These are phyloP conservation scores for Cnidoscolus chayamansa DNA, from an alignment of 441 rosid species.

Conservation along the genomic window DNA sequence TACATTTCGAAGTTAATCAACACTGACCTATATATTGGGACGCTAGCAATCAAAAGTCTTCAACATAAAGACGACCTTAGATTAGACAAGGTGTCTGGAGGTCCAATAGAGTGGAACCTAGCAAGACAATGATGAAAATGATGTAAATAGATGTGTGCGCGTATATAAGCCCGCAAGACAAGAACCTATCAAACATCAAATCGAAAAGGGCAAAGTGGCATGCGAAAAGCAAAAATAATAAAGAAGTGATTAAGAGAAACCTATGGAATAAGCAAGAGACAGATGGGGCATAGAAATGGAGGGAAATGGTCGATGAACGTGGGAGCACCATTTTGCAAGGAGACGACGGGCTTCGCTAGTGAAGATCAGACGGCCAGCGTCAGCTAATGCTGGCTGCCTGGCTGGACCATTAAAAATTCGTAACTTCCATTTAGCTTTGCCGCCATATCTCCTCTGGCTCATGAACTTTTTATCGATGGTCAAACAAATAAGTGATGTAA, in stretches of 20 bases:
- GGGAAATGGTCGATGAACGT: neutral
- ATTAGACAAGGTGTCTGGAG: neutral
- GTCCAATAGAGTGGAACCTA: neutral
- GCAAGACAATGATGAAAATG: neutral
- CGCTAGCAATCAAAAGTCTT: neutral
- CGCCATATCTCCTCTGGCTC: too few species aligned
- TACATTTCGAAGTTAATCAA: neutral
- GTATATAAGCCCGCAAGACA: neutral
- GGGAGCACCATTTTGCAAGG: conserved; percentile 1
- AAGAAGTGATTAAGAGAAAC: neutral
- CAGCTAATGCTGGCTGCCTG: neutral
- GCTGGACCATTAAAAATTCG: neutral
- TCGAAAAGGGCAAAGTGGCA: conserved; percentile 11
- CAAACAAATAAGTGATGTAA: too few species aligned
- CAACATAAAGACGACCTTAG: neutral
- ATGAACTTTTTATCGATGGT: too few species aligned
- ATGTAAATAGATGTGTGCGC: neutral
- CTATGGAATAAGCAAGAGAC: conserved; percentile 1
- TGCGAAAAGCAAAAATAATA: neutral
- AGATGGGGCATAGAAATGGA: conserved; percentile 17
- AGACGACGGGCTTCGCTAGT: conserved; percentile 8
- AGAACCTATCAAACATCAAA: conserved; percentile 6
- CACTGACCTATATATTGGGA: neutral
- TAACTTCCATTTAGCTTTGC: conserved; percentile 13
- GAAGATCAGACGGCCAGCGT: conserved; percentile 26